These are phyloP conservation scores for Aethionema arabicum DNA, from an alignment of 345 rosid genomes.

Conservation along the genomic window DNA sequence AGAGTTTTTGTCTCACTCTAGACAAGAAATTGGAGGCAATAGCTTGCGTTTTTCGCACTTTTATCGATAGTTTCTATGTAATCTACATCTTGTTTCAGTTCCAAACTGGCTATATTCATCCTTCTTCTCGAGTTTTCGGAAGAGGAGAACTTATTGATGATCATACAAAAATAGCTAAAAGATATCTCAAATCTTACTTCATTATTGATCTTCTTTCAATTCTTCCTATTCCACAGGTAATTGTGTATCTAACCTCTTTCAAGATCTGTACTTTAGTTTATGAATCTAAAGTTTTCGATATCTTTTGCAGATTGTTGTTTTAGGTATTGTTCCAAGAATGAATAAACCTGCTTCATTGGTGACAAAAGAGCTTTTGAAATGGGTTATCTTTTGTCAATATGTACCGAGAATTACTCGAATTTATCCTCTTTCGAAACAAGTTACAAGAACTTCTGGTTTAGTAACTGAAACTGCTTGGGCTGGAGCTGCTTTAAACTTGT, in stretches of 20 bases:
- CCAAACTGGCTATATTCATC: slow-evolving; percentile 37
- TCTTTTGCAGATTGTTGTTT: slow-evolving; percentile 33
- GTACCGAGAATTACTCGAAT: slow-evolving; percentile 39
- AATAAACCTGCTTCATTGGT: slow-evolving; percentile 23
- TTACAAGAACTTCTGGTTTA: slow-evolving; percentile 43
- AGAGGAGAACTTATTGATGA: slow-evolving; percentile 40
- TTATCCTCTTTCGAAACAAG: slow-evolving; percentile 36
- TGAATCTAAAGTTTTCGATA: neutral
- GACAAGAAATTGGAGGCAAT: slow-evolving; percentile 27
- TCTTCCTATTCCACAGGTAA: slow-evolving; percentile 45
- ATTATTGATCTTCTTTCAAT: slow-evolving; percentile 40
- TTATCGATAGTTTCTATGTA: slow-evolving; percentile 38
- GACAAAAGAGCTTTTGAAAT: slow-evolving; percentile 40
- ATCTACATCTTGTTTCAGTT: slow-evolving; percentile 40
- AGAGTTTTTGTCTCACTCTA: slow-evolving; percentile 27
- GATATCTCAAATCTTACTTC: slow-evolving; percentile 37
- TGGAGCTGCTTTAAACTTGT: slow-evolving; percentile 41
- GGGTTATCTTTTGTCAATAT: slow-evolving; percentile 38
- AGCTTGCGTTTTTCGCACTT: slow-evolving; percentile 39
- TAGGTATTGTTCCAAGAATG: slow-evolving; percentile 37
- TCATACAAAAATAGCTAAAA: slow-evolving; percentile 27
- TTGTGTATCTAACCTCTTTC: neutral
- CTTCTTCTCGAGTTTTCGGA: slow-evolving; percentile 42
- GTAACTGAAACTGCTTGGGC: slow-evolving; percentile 44
- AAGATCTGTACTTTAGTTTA: neutral